Conservation (phyloP, 1,139 yeast species). For the Candida gigantensis region DNA sequence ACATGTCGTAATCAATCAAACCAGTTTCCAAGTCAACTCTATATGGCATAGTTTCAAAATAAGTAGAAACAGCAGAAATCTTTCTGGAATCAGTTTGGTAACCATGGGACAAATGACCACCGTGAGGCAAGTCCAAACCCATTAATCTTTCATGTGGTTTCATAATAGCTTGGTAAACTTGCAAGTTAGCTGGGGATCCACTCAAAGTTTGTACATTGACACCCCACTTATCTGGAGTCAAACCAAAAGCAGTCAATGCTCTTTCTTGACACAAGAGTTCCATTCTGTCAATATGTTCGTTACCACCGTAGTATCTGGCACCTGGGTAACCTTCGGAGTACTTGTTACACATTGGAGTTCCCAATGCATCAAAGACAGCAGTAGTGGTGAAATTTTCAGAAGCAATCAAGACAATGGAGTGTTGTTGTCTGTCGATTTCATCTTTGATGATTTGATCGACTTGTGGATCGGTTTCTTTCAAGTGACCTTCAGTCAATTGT, state of each 20-base stretch:
- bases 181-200: slow-evolving; percentile 95
- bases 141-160: slow-evolving; percentile 89
- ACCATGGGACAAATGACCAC: slow-evolving; percentile 96
- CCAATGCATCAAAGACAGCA: slow-evolving; percentile 91
- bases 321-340: slow-evolving; percentile 99
- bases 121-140: slow-evolving; percentile 97
- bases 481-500: slow-evolving; percentile 66
- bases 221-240: slow-evolving; percentile 85
- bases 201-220: slow-evolving; percentile 93
- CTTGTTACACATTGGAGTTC: slow-evolving; percentile 96
- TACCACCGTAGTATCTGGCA: slow-evolving; percentile 96
- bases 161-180: slow-evolving; percentile 89
- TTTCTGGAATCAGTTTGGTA: slow-evolving; percentile 88
- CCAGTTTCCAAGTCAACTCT: slow-evolving; percentile 60
- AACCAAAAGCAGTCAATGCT: slow-evolving; percentile 81
- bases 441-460: slow-evolving; percentile 79
- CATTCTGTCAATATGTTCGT: slow-evolving; percentile 88
- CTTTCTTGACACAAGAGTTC: slow-evolving; percentile 88
- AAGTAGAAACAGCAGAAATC: slow-evolving; percentile 87
- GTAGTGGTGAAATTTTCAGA: slow-evolving; percentile 94
- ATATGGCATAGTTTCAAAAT: slow-evolving; percentile 97
- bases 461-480: slow-evolving; percentile 79
- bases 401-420: slow-evolving; percentile 82
- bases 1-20: slow-evolving; percentile 84
- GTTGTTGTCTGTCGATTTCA: slow-evolving; percentile 92